Evolutionary conservation across 805 yeast species (phyloP), one percentile per base, ranked within the genome.

Genomic region (Metschnikowia gruessii): DNA sequence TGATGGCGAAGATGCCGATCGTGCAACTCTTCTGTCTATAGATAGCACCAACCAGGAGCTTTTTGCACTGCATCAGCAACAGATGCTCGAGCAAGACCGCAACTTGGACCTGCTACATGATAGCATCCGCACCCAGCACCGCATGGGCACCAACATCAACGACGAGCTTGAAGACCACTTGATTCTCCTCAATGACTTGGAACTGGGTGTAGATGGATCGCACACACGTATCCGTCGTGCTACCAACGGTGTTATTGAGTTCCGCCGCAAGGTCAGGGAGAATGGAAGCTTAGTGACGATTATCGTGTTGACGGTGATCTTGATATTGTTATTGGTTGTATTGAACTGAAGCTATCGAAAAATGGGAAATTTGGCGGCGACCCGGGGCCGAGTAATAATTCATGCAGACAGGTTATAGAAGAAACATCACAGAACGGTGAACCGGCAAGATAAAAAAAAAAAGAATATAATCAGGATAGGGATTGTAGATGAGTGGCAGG

Each of bases 261-360:
- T 72, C 50, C 53, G 72, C 31, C 45, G 60, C n/a, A 61, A 52
- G 48, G 64, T 64, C 8, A 61, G 60, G 32, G 77, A 72, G 45
- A 72, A 72, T 48, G 77, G 77, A 3, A 70, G 75, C 42, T 55
- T 72, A 54, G 65, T 65, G 12, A 72, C 77, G 1, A 72, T 72
- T 15, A 54, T 70, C 18, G 63, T 66, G n/a, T 60, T 72, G 39
- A 68, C 75, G 34, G 62, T 71, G 18, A 70, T 72, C 26, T 56
- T 72, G 38, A 64, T 72, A 12, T 54, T 69, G 38, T 57, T 72
- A 43, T 59, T 72, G 49, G 74, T 71, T 17, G 76, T 72, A 17
- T 60, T 72, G 41, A 72, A 71, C 56, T 53, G 46, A 39, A 18
- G 22, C 22, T 33, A 17, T 33, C 36, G 17, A 33, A 33, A 21